Conservation (phyloP, 176 grass and related monocot genomes). For the Bolboschoenus planiculmis region DNA sequence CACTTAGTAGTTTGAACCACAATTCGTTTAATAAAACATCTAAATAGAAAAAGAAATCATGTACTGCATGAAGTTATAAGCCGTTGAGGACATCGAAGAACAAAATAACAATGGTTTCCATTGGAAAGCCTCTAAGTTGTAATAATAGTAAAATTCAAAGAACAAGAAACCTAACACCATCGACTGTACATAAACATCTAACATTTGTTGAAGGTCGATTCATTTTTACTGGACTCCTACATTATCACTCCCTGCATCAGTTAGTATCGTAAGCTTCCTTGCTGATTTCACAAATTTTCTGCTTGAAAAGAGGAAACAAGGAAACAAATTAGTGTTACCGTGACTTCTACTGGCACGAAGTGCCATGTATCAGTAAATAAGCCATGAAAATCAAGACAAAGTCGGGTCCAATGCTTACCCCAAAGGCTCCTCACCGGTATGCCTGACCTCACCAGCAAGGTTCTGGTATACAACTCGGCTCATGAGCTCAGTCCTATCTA, state of each 20-base stretch:
- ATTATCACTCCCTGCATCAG: constrained; percentile 53
- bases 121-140: constrained; percentile 11
- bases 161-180: constrained; percentile 22
- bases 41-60: constrained; percentile 3
- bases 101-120: constrained; percentile 23
- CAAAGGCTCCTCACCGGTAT: constrained; percentile 69
- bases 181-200: not conserved
- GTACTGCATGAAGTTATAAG: constrained; percentile 12
- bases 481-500: constrained; percentile 38
- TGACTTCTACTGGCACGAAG: not conserved
- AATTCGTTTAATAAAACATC: not conserved
- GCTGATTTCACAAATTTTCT: constrained; percentile 79
- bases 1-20: not conserved
- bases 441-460: constrained; percentile 44
- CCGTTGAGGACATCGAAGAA: constrained; percentile 7
- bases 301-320: constrained; percentile 11
- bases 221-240: constrained; percentile 28
- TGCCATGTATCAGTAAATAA: not conserved
- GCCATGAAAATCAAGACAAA: not conserved
- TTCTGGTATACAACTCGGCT: constrained; percentile 58
- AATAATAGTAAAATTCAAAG: constrained; percentile 21
- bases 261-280: constrained; percentile 67
- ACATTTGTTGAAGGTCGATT: constrained; percentile 6
- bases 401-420: constrained; percentile 34
- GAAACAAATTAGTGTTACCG: not conserved